Evolutionary conservation across 208 protist species (phyloP).

Genomic region (Naegleria lovaniensis): DNA sequence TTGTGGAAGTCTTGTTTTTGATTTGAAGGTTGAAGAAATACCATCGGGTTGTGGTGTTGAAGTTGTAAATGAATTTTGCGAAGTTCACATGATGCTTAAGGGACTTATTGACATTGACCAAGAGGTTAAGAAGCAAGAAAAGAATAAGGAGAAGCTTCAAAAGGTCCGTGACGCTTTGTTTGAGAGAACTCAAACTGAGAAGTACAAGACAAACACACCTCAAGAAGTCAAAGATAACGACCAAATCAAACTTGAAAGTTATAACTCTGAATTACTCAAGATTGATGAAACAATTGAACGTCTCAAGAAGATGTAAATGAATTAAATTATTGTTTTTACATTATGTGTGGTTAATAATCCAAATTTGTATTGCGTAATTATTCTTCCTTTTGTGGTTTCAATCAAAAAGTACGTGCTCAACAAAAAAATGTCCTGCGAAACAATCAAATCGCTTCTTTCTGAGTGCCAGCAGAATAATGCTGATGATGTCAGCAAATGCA

Average conservation of each 20-base stretch:
- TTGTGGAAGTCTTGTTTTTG: constrained; percentile 61
- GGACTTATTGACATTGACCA: constrained; percentile 70
- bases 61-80: constrained; percentile 66
- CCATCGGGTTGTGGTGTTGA: constrained; percentile 63
- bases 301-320: constrained; percentile 6
- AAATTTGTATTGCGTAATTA: too few species aligned
- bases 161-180: constrained; percentile 70
- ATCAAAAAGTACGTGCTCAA: neutral
- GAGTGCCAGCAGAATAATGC: neutral
- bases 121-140: constrained; percentile 29
- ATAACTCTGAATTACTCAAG: neutral
- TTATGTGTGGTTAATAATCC: too few species aligned
- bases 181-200: constrained; percentile 74
- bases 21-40: constrained; percentile 55
- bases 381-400: neutral
- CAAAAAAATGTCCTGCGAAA: constrained; percentile 2
- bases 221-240: constrained; percentile 69
- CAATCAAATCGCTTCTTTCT: neutral
- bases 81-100: constrained; percentile 73
- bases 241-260: constrained; percentile 45
- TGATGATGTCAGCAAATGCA: neutral
- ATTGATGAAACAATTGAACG: neutral
- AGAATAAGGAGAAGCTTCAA: constrained; percentile 35
- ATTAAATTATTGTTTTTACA: neutral
- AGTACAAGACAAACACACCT: constrained; percentile 80